Conservation (phyloP, 345 rosid genomes). For the Sonneratia caseolaris region DNA sequence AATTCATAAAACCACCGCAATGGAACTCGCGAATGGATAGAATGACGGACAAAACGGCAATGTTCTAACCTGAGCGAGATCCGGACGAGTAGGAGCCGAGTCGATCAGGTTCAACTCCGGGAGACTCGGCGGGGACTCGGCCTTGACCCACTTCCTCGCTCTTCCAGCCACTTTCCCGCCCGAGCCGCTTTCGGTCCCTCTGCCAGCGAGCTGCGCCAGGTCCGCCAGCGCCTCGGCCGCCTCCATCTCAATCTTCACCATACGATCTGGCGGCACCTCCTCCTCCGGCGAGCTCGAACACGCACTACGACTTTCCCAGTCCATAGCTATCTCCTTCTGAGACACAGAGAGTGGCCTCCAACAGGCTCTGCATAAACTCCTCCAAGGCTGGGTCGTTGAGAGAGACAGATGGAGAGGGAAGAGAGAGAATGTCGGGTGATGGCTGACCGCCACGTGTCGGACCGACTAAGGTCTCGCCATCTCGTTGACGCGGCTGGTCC, state of each 20-base stretch:
- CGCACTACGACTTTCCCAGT: neutral
- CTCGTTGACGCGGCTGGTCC: neutral
- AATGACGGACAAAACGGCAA: neutral
- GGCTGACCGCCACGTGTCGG: conserved; percentile 50
- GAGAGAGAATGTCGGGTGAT: conserved; percentile 20
- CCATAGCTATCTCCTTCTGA: neutral
- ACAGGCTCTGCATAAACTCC: neutral
- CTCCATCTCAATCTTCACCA: conserved; percentile 45
- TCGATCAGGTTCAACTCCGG: conserved; percentile 22
- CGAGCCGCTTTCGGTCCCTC: conserved; percentile 40
- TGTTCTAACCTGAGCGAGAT: conserved; percentile 2
- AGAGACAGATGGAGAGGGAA: no score
- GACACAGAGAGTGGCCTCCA: neutral
- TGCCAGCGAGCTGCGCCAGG: conserved; percentile 49
- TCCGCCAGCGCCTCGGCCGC: conserved; percentile 87
- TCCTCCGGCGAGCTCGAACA: conserved; percentile 19
- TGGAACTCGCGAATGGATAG: neutral
- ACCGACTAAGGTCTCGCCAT: conserved; percentile 8
- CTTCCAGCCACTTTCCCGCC: conserved; percentile 14
- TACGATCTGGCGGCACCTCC: conserved; percentile 30
- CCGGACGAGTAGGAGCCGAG: conserved; percentile 29
- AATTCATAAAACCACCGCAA: neutral
- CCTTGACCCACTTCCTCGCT: conserved; percentile 49
- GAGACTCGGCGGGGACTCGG: conserved; percentile 35
- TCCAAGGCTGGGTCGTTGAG: no score